phyloP scores from a whole-genome alignment of 1,284 basidiomycete genomes.

The Malassezia globosa region DNA sequence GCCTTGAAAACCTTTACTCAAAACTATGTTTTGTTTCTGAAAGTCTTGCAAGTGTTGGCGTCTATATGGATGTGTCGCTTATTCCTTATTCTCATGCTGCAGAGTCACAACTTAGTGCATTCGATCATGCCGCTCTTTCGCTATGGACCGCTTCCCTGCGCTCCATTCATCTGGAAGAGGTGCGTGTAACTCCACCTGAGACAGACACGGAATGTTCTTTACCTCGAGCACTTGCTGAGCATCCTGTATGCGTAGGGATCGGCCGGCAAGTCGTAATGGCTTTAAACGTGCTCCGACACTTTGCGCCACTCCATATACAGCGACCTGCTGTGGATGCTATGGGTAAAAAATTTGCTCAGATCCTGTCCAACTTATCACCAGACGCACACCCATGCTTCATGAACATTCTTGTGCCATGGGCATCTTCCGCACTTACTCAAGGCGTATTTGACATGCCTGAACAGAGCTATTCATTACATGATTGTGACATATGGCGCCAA shows the following conservation, averaged over 20 bases:
- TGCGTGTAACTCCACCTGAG: neutral
- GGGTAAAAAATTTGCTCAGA: neutral
- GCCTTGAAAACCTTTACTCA: neutral
- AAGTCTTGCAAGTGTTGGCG: neutral
- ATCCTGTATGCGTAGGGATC: neutral
- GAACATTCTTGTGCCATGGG: constrained; percentile 4
- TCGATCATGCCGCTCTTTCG: neutral
- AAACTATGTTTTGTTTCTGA: neutral
- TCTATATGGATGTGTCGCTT: neutral
- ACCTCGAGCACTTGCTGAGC: neutral
- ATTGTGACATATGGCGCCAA: neutral
- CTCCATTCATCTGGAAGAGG: neutral
- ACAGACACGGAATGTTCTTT: neutral
- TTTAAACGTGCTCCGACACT: constrained; percentile 11
- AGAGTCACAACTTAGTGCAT: neutral
- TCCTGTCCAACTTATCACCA: neutral
- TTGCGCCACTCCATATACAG: constrained; percentile 5
- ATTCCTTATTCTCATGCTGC: neutral
- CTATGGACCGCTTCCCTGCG: neutral
- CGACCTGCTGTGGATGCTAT: neutral
- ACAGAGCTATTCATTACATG: neutral
- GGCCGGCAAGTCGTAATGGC: neutral
- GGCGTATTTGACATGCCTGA: neutral
- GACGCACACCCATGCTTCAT: neutral
- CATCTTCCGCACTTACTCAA: neutral